Evolutionary conservation across 257 asterid genomes (phyloP).

Genomic region (Solanum arcanum): DNA sequence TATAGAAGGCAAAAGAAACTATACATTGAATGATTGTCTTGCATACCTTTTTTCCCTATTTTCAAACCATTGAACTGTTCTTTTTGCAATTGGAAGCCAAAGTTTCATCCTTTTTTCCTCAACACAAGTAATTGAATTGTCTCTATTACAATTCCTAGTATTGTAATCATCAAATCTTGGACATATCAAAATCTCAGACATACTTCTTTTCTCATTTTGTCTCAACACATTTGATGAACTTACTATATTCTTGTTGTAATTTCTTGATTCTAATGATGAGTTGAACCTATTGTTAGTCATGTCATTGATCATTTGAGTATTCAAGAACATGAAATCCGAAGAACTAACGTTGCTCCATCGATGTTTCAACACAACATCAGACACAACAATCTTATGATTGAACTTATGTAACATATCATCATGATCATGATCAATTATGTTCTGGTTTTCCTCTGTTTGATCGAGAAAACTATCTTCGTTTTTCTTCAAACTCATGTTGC

Average conservation of each 20-base stretch:
- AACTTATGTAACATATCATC: conserved; percentile 12
- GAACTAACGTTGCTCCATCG: conserved; percentile 64
- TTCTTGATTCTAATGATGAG: conserved; percentile 5
- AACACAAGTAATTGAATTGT: background rate
- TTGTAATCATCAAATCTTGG: conserved; percentile 31
- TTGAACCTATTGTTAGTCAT: conserved; percentile 29
- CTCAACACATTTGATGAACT: conserved; percentile 4
- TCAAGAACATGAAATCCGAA: conserved; percentile 49
- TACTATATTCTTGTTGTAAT: background rate
- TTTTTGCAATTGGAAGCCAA: conserved; percentile 82
- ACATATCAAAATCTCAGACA: conserved; percentile 62
- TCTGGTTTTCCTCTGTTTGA: background rate
- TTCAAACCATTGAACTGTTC: conserved; percentile 74
- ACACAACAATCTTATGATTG: conserved; percentile 36
- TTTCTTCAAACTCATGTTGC: conserved; percentile 12
- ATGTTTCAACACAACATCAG: conserved; percentile 30
- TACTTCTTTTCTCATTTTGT: conserved; percentile 34
- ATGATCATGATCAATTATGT: background rate
- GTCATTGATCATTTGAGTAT: conserved; percentile 37
- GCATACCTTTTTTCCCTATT: conserved; percentile 39
- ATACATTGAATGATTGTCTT: conserved; percentile 8
- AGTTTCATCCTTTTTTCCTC: conserved; percentile 33
- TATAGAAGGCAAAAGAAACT: background rate
- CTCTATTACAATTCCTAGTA: background rate
- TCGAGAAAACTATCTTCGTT: background rate